These are phyloP conservation scores for Zasmidium angulare DNA, from an alignment of 2,329 filamentous ascomycete genomes.

Conservation along the genomic window DNA sequence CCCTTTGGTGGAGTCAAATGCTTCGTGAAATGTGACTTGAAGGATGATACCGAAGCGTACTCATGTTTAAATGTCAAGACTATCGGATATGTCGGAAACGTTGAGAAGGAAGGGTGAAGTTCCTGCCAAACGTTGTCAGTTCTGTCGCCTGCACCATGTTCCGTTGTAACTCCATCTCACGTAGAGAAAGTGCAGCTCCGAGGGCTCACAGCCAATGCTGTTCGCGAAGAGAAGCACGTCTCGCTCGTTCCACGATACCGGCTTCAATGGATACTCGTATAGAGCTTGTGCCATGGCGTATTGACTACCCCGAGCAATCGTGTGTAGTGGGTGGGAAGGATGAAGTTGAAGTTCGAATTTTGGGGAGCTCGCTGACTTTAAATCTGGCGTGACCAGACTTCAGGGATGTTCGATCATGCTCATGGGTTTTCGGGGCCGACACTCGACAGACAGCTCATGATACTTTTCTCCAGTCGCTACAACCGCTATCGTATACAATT, in stretches of 20 bases:
- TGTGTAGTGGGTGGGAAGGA: not conserved
- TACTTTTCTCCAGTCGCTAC: no score
- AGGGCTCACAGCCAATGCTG: conserved; percentile 76
- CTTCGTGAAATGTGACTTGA: conserved; percentile 79
- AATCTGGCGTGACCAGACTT: no score
- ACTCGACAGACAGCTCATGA: no score
- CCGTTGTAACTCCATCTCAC: conserved; percentile 49
- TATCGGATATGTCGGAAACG: conserved; percentile 85
- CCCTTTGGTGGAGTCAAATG: conserved; percentile 44
- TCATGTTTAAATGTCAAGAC: conserved; percentile 78
- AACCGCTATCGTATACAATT: no score
- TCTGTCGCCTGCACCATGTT: not conserved
- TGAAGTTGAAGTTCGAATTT: not conserved
- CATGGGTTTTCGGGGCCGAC: no score
- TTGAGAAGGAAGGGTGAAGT: conserved; percentile 78
- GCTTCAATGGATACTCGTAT: conserved; percentile 70
- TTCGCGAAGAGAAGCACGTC: conserved; percentile 87
- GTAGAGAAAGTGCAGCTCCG: conserved; percentile 90
- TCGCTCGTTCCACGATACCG: conserved; percentile 73
- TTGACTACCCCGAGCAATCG: not conserved
- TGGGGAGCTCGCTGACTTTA: no score
- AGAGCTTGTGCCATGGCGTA: not conserved
- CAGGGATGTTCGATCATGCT: no score
- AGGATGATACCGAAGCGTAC: conserved; percentile 66
- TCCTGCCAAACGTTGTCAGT: conserved; percentile 56